These are phyloP conservation scores for Eudorina sp. DNA, from an alignment of 139 green algal species.

Conservation along the genomic window DNA sequence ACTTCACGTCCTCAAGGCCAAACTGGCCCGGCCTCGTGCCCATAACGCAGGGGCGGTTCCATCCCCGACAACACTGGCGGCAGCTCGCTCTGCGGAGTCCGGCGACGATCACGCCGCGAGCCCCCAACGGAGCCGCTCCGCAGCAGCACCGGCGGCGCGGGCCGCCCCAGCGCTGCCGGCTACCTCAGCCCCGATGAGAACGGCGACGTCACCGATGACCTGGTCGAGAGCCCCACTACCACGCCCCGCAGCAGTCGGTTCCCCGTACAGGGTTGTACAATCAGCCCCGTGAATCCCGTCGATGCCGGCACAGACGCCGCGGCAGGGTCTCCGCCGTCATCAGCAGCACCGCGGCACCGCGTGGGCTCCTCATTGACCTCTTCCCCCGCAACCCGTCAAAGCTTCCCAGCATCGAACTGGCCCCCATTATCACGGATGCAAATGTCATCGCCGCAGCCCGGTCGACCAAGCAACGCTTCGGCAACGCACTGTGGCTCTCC, in stretches of 20 bases:
- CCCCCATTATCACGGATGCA: too few relatives aligned
- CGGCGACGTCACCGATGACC: not conserved
- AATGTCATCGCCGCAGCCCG: too few relatives aligned
- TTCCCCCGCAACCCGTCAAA: too few relatives aligned
- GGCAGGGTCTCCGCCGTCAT: too few relatives aligned
- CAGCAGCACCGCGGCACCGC: too few relatives aligned
- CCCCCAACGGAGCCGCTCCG: not conserved
- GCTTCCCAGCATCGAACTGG: too few relatives aligned
- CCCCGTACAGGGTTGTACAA: not conserved
- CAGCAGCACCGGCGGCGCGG: not conserved
- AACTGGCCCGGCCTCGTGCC: too few relatives aligned
- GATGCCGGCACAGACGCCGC: too few relatives aligned
- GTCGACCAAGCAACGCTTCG: too few relatives aligned
- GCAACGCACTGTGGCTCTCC: too few relatives aligned
- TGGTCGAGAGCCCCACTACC: not conserved
- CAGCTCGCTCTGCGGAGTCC: not conserved
- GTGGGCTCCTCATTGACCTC: too few relatives aligned
- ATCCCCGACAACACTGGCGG: not conserved
- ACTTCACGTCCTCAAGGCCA: too few relatives aligned
- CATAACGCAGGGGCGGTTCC: not conserved
- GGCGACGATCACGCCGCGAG: not conserved
- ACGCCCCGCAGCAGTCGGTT: not conserved
- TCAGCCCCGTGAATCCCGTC: not conserved
- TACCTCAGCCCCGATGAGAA: not conserved
- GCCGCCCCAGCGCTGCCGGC: not conserved